phyloP scores from a whole-genome alignment of 208 protist genomes.

The Trypanosoma vivax region DNA sequence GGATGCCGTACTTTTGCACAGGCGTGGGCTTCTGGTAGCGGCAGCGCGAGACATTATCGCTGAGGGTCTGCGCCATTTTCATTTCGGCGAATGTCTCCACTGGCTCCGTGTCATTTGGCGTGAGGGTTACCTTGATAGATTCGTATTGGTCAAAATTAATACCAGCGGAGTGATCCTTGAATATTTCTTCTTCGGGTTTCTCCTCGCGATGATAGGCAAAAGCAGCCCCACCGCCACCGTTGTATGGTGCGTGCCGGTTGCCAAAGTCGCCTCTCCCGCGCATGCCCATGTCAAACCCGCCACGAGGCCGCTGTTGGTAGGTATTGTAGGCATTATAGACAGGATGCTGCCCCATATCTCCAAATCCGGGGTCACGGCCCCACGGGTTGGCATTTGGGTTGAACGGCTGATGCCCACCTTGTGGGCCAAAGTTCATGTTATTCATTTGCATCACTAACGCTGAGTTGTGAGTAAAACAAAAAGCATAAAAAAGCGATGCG shows the following conservation, averaged over 20 bases:
- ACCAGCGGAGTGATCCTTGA: constrained; percentile 86
- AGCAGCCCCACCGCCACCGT: constrained; percentile 9
- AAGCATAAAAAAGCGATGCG: too few species aligned
- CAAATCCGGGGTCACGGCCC: constrained; percentile 3
- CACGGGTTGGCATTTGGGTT: constrained; percentile 9
- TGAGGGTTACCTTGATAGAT: constrained; percentile 78
- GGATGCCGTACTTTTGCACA: constrained; percentile 97
- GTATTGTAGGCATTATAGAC: constrained; percentile 26
- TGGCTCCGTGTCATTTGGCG: constrained; percentile 76
- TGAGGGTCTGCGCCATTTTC: constrained; percentile 80
- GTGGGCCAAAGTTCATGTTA: constrained; percentile 16
- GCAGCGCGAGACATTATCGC: constrained; percentile 92
- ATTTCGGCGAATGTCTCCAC: constrained; percentile 79
- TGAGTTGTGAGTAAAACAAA: neutral
- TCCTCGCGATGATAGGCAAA: constrained; percentile 75
- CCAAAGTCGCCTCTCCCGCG: constrained; percentile 4
- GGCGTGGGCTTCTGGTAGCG: constrained; percentile 97
- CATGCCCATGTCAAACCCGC: constrained; percentile 15
- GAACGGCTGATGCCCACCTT: constrained; percentile 9
- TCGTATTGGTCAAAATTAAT: constrained; percentile 93
- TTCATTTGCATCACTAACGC: constrained; percentile 11
- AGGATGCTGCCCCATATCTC: neutral
- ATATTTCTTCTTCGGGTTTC: constrained; percentile 86
- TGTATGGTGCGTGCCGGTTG: constrained; percentile 19
- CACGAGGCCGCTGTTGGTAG: constrained; percentile 20